These are phyloP conservation scores for Pyrrhoderma lamaoense DNA, from an alignment of 1,284 basidiomycete genomes.

Conservation along the genomic window DNA sequence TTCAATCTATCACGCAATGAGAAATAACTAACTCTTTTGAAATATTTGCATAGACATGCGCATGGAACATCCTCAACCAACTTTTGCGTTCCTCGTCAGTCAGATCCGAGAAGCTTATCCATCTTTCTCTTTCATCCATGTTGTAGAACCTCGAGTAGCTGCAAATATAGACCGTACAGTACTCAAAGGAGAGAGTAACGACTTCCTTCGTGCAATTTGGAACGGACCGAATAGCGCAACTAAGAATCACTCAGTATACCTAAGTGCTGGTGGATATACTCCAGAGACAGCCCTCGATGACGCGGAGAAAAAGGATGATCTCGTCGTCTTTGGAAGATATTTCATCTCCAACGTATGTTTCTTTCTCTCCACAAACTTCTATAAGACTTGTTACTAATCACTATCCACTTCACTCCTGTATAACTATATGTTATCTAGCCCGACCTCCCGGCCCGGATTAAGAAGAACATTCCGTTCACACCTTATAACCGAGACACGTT, in stretches of 20 bases:
- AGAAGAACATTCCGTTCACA: constrained; percentile 16
- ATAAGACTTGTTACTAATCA: not conserved
- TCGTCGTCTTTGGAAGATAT: constrained; percentile 36
- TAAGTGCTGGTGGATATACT: constrained; percentile 9
- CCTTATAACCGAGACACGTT: constrained; percentile 19
- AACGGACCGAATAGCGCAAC: constrained; percentile 1
- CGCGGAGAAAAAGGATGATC: constrained; percentile 30
- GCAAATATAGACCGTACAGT: constrained; percentile 15
- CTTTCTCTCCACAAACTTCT: not conserved
- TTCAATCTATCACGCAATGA: not conserved
- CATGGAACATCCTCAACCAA: constrained; percentile 28
- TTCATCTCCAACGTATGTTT: constrained; percentile 42
- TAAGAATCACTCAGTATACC: constrained; percentile 7
- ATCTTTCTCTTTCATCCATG: constrained; percentile 50
- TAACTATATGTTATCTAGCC: constrained; percentile 11
- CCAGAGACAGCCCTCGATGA: constrained; percentile 23
- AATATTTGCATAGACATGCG: constrained; percentile 21
- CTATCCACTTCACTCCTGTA: not conserved
- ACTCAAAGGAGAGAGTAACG: constrained; percentile 28
- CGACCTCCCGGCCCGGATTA: constrained; percentile 18
- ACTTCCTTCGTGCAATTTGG: constrained; percentile 33
- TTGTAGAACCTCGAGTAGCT: constrained; percentile 33
- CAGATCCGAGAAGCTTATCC: constrained; percentile 33
- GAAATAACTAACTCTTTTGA: not conserved
- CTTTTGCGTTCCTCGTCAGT: constrained; percentile 33